Base-by-base conservation (phyloP, 495 filamentous ascomycete genomes). In the Paragyromitra xinjiangensis region DNA sequence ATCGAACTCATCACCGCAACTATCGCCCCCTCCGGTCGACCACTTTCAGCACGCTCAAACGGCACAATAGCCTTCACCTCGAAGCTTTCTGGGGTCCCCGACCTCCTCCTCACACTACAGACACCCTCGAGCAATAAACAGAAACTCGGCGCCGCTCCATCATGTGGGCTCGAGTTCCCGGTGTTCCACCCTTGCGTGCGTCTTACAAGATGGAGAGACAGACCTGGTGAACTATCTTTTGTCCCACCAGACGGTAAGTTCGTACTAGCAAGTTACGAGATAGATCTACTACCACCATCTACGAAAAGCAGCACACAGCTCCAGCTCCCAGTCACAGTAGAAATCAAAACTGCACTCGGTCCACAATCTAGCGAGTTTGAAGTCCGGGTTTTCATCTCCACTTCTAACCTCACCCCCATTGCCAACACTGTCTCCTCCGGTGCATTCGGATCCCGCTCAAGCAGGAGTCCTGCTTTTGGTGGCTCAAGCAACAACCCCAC, bases 101-200 rank as follows among this genome's bases (percentile, higher is more conserved):
- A 98, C 79, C 87, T 99, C 14, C 83, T 94, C 34, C 86, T 99
- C 6, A 93, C 89, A 8, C 88, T 99, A 53, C 40, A 81, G 19
- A 77, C 80, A 5, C 80, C 80, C 19, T 40, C 37, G 9, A 44
- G 37, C 12, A 75, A 74, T 80, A 91, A 84, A 77, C 91, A 92
- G 83, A 88, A 89, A 55, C 88, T 98, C 59, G 89, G 86, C 40
- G 66, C 68, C 19, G 51, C 44, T 0, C 74, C 81, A 45, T 66
- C 48, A 42, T 88, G 88, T 64, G 89, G 92, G 29, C 88, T 98
- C 68, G 90, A 94, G 71, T 84, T 97, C n/a, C 95, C 95, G 0
- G 94, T 97, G 0, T 99, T 99, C 81, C 95, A 99, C 81, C 95
- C 95, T 0, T 98, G 94, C 82, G 95, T 99, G 8, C 87, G 96